A percentile compares a stretch with the other conserved stretches of the same genome.
Evolutionary conservation across 768 basidiomycete species (phyloP).

Genomic region (Calocybe gangraenosa): DNA sequence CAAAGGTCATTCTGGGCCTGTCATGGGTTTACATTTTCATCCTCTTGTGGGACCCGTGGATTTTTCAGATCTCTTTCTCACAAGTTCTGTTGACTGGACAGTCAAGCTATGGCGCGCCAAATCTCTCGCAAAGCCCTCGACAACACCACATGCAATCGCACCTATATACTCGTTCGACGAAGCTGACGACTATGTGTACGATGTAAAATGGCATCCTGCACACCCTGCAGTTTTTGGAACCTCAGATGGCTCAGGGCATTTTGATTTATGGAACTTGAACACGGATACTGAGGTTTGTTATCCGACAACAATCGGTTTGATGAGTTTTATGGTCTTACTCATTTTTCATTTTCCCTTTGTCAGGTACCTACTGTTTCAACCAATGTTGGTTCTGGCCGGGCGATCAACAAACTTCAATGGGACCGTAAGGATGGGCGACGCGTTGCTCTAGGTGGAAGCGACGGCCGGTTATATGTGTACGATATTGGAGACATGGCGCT

Average conservation of each 20-base stretch:
- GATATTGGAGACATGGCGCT: conserved; percentile 90
- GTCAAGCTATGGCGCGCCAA: conserved; percentile 94
- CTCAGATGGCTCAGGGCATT: conserved; percentile 92
- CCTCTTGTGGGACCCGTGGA: conserved; percentile 88
- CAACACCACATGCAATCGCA: conserved; percentile 49
- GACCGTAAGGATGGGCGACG: conserved; percentile 90
- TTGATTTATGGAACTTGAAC: conserved; percentile 98
- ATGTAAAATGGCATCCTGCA: conserved; percentile 95
- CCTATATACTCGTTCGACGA: conserved; percentile 96
- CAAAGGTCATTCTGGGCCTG: conserved; percentile 87
- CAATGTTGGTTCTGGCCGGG: conserved; percentile 69
- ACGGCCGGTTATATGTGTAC: conserved; percentile 90
- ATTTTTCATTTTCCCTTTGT: no score
- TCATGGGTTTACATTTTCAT: conserved; percentile 95
- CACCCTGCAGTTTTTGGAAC: conserved; percentile 94
- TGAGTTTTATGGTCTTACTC: conserved; percentile 2
- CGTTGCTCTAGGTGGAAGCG: conserved; percentile 86
- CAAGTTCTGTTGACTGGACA: conserved; percentile 95
- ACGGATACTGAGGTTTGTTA: conserved; percentile 88
- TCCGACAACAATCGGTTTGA: background rate
- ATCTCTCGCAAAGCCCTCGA: conserved; percentile 69
- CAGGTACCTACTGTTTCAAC: conserved; percentile 94
- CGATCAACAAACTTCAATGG: conserved; percentile 95
- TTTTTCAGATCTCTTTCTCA: conserved; percentile 93
- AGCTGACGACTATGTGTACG: conserved; percentile 98